phyloP scores from a whole-genome alignment of 2,329 filamentous ascomycete genomes.

The Colletotrichum noveboracense region DNA sequence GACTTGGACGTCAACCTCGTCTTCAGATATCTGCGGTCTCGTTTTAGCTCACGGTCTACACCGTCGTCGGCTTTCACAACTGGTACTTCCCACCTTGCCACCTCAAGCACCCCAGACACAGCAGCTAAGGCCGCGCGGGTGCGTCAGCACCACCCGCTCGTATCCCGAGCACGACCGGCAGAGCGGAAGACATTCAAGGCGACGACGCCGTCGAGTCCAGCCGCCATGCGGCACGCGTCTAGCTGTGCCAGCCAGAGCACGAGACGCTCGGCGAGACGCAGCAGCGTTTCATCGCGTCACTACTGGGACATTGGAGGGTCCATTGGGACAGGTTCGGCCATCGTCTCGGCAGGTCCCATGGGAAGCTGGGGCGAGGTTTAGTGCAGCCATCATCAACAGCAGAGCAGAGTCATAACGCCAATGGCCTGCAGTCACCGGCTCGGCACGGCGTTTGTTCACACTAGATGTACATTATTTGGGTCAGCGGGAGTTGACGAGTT shows the following conservation, averaged over 20 bases:
- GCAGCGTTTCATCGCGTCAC: conserved; percentile 76
- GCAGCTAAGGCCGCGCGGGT: conserved; percentile 84
- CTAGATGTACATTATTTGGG: conserved; percentile 8
- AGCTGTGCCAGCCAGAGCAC: conserved; percentile 92
- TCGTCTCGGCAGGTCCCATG: conserved; percentile 70
- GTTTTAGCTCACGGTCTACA: conserved; percentile 65
- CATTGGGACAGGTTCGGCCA: conserved; percentile 75
- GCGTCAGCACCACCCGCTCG: conserved; percentile 86
- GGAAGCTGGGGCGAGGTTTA: conserved; percentile 82
- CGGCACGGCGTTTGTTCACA: not conserved
- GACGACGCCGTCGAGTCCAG: conserved; percentile 53
- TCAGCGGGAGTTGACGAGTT: not conserved
- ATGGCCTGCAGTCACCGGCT: not conserved
- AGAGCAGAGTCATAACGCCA: not conserved
- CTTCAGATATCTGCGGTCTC: conserved; percentile 82
- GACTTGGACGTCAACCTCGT: conserved; percentile 91
- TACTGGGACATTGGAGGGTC: conserved; percentile 93
- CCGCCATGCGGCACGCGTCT: conserved; percentile 54
- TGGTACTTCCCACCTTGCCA: conserved; percentile 52
- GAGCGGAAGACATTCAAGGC: conserved; percentile 65
- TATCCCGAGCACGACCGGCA: conserved; percentile 61
- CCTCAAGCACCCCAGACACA: conserved; percentile 64
- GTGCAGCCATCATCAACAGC: conserved; percentile 8
- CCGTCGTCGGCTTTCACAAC: conserved; percentile 45
- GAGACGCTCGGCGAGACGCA: conserved; percentile 71